Evolutionary conservation across 129 eudicot species (phyloP).

Genomic region (Arctium lappa): DNA sequence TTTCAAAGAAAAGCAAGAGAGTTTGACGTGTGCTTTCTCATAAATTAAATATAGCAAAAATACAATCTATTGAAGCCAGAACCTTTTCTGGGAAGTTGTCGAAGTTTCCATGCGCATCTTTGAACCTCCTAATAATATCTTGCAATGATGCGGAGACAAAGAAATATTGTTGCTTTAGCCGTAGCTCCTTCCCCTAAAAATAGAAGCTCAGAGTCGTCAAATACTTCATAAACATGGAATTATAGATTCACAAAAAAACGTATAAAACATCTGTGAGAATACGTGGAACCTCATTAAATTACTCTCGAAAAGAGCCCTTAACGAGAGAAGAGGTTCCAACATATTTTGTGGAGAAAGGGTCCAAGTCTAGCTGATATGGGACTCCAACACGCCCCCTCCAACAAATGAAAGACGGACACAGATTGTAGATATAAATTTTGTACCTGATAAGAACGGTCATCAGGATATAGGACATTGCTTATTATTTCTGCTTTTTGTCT

Average conservation of each 20-base stretch:
- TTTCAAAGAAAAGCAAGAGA: background rate
- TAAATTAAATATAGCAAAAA: background rate
- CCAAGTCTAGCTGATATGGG: too few relatives aligned
- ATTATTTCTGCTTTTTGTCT: conserved; percentile 64
- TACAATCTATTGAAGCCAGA: background rate
- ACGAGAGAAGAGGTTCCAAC: too few relatives aligned
- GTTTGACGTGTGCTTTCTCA: background rate
- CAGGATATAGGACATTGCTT: conserved; percentile 61
- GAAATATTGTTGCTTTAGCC: conserved; percentile 58
- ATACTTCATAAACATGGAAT: background rate
- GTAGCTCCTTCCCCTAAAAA: conserved; percentile 59
- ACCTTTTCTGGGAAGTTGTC: conserved; percentile 57
- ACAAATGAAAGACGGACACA: too few relatives aligned
- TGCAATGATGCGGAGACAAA: conserved; percentile 60
- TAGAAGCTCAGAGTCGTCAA: background rate
- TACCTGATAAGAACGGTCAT: conserved; percentile 67
- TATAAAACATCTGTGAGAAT: background rate
- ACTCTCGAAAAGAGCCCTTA: background rate
- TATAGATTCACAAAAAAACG: background rate
- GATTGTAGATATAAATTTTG: background rate
- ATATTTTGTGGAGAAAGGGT: too few relatives aligned
- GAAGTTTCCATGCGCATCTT: conserved; percentile 47
- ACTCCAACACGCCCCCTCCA: too few relatives aligned
- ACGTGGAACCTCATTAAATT: background rate
- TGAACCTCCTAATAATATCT: conserved; percentile 57